Evolutionary conservation across 352 stramenopile genomes (phyloP), one percentile per base, ranked within the genome.

Genomic region (Thalassiosira livingstoniorum): DNA sequence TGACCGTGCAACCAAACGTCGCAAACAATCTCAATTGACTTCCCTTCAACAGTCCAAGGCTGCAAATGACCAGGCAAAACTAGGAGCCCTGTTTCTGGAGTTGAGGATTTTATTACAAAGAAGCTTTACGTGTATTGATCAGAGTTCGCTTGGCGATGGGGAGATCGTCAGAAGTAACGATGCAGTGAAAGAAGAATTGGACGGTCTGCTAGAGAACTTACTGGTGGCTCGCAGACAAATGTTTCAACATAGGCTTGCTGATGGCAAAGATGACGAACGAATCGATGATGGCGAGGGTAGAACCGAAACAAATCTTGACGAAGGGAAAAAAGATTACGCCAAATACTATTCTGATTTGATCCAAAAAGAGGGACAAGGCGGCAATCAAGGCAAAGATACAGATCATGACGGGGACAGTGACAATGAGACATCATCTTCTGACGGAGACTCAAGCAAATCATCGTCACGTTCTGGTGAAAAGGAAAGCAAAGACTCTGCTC

Each of bases 81-180:
- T 94, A 10, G 82, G 90, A 62, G 45, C 62, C 4, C 78, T 87
- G 55, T 75, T 92, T 23, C 27, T 94, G n/a, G 87, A 94, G 71
- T 82, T 81, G 63, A 74, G 87, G 4, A 94, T 94, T 75, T 80
- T 92, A 25, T 67, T 89, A 18, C 90, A 94, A 32, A 80, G 90
- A 27, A 74, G 77, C 54, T 57, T 88, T 15, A 53, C 63, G 66
- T 63, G 62, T 31, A 37, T 64, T 13, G 37, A 69, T 31, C n/a
- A 67, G n/a, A 47, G 35, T 58, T 37, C 37, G 55, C 18, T 18
- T 25, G 32, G 61, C 11, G 25, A 25, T 1, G 39, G 32, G 42
- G 57, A 13, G 47, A 57, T 55, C 13, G 45, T 11, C 64, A 31
- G 34, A 60, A 15, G 25, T 37, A 23, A 25, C 21, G 27, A 74